Conservation (phyloP, 202 grass and related monocot genomes). For the Brachypodium distachyon region DNA sequence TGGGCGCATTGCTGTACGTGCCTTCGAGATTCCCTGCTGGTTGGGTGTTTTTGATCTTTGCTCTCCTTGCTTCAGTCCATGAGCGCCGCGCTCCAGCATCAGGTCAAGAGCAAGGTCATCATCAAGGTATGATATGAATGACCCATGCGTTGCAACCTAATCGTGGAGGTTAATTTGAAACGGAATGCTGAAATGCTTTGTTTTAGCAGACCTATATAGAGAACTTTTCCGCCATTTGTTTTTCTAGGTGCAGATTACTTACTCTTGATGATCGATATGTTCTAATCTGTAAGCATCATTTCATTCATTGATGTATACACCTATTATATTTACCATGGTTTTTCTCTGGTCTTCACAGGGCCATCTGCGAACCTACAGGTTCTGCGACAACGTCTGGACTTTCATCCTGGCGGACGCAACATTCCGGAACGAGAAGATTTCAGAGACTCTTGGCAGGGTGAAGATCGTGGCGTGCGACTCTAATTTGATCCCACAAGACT, state of each 20-base stretch:
- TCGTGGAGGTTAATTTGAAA: background rate
- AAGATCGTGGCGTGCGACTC: constrained; percentile 93
- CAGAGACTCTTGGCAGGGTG: constrained; percentile 49
- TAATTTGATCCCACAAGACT: constrained; percentile 66
- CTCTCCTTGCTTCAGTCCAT: constrained; percentile 75
- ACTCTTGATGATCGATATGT: background rate
- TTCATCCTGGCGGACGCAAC: constrained; percentile 72
- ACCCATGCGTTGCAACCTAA: background rate
- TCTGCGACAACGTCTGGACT: constrained; percentile 96
- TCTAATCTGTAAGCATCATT: background rate
- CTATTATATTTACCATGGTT: no score
- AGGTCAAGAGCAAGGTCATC: constrained; percentile 75
- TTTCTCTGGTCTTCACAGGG: constrained; percentile 46
- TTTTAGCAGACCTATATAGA: no score
- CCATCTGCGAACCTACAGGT: constrained; percentile 93
- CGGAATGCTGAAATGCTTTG: background rate
- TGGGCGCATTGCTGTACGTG: no score
- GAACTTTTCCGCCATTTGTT: background rate
- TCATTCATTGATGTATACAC: no score
- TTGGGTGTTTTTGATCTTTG: no score
- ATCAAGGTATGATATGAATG: constrained; percentile 55
- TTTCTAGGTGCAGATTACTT: background rate
- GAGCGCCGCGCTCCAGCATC: constrained; percentile 62
- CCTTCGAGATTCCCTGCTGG: no score
- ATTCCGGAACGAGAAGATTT: constrained; percentile 52